Percentiles rank a stretch among this genome's conserved stretches.
Conservation (phyloP, 208 protist species). For the Leishmania aethiopica region DNA sequence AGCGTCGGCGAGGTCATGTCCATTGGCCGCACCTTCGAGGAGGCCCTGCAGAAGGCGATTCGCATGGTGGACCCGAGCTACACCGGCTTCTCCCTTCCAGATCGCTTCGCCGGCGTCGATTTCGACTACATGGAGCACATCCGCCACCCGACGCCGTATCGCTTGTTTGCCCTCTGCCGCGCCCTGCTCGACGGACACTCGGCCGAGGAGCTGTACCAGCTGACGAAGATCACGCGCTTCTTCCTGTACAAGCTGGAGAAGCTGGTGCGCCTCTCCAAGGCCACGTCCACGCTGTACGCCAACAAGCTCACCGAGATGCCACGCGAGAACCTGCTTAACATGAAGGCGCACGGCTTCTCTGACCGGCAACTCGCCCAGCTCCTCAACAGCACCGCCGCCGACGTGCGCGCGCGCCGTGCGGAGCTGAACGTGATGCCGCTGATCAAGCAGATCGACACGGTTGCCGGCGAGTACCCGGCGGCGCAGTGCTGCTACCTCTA, state of each 20-base stretch:
- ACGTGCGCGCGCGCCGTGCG: conserved; percentile 63
- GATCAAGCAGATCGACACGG: conserved; percentile 98
- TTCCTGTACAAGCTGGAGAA: conserved; percentile 97
- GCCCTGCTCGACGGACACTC: conserved; percentile 81
- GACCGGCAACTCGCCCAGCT: conserved; percentile 93
- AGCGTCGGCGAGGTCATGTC: conserved; percentile 98
- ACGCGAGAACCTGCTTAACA: conserved; percentile 50
- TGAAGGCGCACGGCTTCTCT: conserved; percentile 96
- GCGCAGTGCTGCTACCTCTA: conserved; percentile 96
- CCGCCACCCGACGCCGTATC: conserved; percentile 71
- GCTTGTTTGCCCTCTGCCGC: conserved; percentile 85
- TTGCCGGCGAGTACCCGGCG: conserved; percentile 98
- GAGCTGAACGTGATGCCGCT: conserved; percentile 87
- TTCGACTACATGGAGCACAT: conserved; percentile 89
- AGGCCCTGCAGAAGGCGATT: conserved; percentile 98
- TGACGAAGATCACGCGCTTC: conserved; percentile 97
- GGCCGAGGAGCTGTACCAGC: conserved; percentile 90
- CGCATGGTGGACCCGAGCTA: conserved; percentile 94
- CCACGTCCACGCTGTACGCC: conserved; percentile 39
- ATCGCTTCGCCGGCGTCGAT: conserved; percentile 45
- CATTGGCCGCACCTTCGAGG: conserved; percentile 98
- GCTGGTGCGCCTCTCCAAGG: conserved; percentile 67
- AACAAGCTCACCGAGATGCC: conserved; percentile 50
- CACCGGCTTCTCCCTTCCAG: conserved; percentile 87
- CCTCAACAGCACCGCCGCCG: conserved; percentile 47